phyloP scores from a whole-genome alignment of 129 eudicot species.

The Calendula officinalis region DNA sequence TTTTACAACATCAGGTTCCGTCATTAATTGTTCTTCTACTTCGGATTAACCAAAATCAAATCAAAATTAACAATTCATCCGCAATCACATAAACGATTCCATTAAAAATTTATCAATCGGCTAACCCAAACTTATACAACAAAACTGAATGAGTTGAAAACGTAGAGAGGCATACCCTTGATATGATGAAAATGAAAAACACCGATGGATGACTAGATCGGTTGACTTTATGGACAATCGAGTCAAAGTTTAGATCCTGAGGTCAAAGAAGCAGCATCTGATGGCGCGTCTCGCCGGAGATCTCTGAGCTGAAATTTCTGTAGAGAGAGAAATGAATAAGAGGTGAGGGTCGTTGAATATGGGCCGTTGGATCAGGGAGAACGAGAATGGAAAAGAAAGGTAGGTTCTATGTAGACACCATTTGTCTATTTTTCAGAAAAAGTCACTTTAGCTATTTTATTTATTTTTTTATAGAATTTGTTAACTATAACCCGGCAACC shows the following conservation, averaged over 20 bases:
- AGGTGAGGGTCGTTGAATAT: constrained; percentile 20
- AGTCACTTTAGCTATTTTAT: no score
- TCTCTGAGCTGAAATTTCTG: constrained; percentile 15
- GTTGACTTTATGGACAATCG: constrained; percentile 20
- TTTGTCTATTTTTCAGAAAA: no score
- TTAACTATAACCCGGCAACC: no score
- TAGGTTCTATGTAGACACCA: constrained; percentile 22
- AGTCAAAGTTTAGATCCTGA: constrained; percentile 25
- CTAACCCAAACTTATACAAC: neutral
- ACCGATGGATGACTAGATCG: constrained; percentile 12
- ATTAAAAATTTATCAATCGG: neutral
- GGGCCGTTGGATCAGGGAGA: constrained; percentile 29
- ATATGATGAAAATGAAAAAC: neutral
- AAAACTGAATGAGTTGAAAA: neutral
- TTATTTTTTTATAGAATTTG: no score
- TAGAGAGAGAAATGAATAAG: constrained; percentile 7
- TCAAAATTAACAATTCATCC: neutral
- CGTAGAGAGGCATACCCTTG: neutral
- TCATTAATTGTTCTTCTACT: constrained; percentile 8
- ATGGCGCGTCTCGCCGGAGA: constrained; percentile 26
- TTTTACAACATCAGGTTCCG: neutral
- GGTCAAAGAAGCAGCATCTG: constrained; percentile 1
- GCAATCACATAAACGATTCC: constrained; percentile 6
- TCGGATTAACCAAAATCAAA: constrained; percentile 11
- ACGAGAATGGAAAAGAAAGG: constrained; percentile 9